A percentile compares a stretch with the other conserved stretches of the same genome.
These are phyloP conservation scores for Cornus controversa DNA, from an alignment of 148 eudicot species.

Conservation along the genomic window DNA sequence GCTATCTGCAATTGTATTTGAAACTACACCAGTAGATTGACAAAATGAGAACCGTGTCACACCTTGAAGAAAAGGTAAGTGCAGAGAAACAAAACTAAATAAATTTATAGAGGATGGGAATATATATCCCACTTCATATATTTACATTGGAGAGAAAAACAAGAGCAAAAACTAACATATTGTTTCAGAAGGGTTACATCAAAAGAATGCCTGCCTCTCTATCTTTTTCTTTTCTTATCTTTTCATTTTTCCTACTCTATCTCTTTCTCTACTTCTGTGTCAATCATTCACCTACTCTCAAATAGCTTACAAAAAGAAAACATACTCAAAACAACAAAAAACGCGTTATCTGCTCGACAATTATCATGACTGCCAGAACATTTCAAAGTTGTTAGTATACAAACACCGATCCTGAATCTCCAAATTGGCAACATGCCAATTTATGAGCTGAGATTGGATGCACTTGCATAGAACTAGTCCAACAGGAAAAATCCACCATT, in stretches of 20 bases:
- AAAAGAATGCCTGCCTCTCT: constrained; percentile 1
- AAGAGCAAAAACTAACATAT: neutral
- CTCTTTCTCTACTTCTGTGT: constrained; percentile 9
- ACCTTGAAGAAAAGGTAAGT: neutral
- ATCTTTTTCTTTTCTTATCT: constrained; percentile 8
- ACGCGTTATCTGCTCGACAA: neutral
- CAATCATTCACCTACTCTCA: constrained; percentile 9
- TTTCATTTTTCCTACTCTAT: neutral
- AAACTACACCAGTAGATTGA: neutral
- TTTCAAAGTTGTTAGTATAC: constrained; percentile 82
- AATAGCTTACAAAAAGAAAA: constrained; percentile 13
- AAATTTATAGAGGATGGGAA: neutral
- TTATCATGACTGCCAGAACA: constrained; percentile 88
- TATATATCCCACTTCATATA: neutral
- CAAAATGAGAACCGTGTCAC: neutral
- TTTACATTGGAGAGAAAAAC: neutral
- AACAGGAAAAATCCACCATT: constrained; percentile 97
- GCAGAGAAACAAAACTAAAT: neutral
- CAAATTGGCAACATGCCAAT: constrained; percentile 96
- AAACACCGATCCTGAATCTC: constrained; percentile 97
- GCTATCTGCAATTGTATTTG: neutral
- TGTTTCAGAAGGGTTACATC: constrained; percentile 4
- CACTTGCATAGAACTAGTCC: constrained; percentile 86
- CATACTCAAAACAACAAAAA: neutral
- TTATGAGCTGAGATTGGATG: constrained; percentile 78